These are phyloP conservation scores for Xylaria sp. DNA, from an alignment of 2,329 filamentous ascomycete genomes.

Conservation along the genomic window DNA sequence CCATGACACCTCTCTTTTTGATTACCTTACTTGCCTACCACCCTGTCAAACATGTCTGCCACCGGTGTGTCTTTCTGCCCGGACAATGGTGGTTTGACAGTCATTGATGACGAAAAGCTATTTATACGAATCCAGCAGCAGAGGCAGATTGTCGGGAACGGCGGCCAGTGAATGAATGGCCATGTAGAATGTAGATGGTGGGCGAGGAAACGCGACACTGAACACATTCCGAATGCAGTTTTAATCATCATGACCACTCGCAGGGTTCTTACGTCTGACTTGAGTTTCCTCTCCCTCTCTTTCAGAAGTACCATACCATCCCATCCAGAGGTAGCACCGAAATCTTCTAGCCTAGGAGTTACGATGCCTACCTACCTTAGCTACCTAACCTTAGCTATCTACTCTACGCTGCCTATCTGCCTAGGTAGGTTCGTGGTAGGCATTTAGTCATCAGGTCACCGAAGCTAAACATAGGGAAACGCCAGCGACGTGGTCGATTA, in stretches of 20 bases:
- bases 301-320: constrained; percentile 1
- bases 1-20: constrained; percentile 32
- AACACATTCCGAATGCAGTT: constrained; percentile 35
- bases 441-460: constrained; percentile 22
- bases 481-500: constrained; percentile 32
- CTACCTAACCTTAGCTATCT: too few relatives aligned
- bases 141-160: constrained; percentile 1
- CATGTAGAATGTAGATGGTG: constrained; percentile 5
- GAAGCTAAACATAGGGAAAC: constrained; percentile 37
- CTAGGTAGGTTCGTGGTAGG: background rate
- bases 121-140: constrained; percentile 17
- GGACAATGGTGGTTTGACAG: background rate
- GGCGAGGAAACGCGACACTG: constrained; percentile 27
- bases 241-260: constrained; percentile 38
- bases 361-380: constrained; percentile 10
- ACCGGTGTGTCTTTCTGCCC: constrained; percentile 30
- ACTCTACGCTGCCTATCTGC: background rate
- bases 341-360: constrained; percentile 23
- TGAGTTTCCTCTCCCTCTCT: constrained; percentile 8
- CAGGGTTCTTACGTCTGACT: constrained; percentile 31
- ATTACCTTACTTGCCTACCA: constrained; percentile 33
- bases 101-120: constrained; percentile 21
- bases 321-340: constrained; percentile 31
- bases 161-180: constrained; percentile 2
- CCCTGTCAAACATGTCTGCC: constrained; percentile 29